Evolutionary conservation across 2,329 filamentous ascomycete species (phyloP).

Genomic region (Peltaster fructicola): DNA sequence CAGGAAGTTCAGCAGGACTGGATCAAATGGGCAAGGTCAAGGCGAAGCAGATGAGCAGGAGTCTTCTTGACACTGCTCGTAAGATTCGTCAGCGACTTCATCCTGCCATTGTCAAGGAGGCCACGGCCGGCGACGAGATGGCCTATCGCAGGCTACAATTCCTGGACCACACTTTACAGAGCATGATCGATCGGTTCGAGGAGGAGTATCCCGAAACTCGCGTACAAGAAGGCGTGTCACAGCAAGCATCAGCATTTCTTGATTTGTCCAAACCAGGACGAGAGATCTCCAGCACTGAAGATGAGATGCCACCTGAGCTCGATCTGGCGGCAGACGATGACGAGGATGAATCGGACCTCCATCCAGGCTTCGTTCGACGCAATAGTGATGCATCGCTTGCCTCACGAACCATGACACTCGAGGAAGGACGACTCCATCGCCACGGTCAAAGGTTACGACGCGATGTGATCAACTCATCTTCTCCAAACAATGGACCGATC

Average conservation of each 20-base stretch:
- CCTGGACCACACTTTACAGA: conserved; percentile 71
- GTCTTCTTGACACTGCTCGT: conserved; percentile 67
- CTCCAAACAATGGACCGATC: conserved; percentile 14
- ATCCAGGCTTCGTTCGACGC: conserved; percentile 33
- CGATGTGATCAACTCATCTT: conserved; percentile 37
- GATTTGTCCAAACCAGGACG: conserved; percentile 1
- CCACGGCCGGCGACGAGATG: conserved; percentile 50
- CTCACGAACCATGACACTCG: conserved; percentile 43
- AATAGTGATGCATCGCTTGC: conserved; percentile 52
- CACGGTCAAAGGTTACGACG: conserved; percentile 49
- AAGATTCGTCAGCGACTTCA: conserved; percentile 76
- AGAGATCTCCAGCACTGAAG: conserved; percentile 10
- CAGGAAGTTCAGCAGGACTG: conserved; percentile 12
- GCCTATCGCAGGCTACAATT: conserved; percentile 70
- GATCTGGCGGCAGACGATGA: conserved; percentile 17
- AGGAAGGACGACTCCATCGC: conserved; percentile 54
- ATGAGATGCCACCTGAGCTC: not conserved
- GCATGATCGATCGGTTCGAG: conserved; percentile 90
- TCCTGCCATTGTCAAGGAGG: conserved; percentile 62
- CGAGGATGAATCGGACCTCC: conserved; percentile 19
- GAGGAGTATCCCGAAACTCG: conserved; percentile 89
- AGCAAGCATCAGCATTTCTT: conserved; percentile 4
- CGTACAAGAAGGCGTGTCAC: no score
- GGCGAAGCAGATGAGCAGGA: conserved; percentile 85
- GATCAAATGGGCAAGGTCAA: conserved; percentile 32